phyloP scores from a whole-genome alignment of 208 protist genomes.

The Leishmania gerbilli region DNA sequence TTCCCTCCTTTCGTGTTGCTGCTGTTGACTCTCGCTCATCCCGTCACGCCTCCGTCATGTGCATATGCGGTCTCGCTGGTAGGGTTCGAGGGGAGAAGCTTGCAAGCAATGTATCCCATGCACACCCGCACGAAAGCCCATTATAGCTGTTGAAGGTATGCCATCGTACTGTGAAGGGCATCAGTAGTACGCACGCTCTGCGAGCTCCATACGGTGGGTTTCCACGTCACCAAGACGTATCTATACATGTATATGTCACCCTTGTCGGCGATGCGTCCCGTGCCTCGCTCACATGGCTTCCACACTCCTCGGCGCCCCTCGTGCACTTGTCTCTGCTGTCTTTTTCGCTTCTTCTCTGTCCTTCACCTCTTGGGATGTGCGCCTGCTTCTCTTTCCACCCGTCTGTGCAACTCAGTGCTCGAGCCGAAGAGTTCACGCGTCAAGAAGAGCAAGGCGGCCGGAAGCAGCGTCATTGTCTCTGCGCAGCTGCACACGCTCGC shows the following conservation, averaged over 20 bases:
- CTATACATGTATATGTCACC: constrained; percentile 14
- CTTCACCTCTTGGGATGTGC: not conserved
- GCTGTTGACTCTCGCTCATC: not conserved
- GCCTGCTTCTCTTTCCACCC: not conserved
- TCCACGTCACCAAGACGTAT: not conserved
- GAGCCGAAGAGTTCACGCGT: not conserved
- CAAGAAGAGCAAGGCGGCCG: not conserved
- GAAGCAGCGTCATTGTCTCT: not conserved
- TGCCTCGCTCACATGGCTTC: not conserved
- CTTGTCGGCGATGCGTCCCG: not conserved
- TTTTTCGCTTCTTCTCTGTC: not conserved
- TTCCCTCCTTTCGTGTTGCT: not conserved
- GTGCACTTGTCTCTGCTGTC: not conserved
- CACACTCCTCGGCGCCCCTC: not conserved
- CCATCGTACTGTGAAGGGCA: not conserved
- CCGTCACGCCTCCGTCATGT: not conserved
- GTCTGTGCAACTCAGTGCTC: not conserved
- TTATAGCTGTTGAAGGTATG: not conserved
- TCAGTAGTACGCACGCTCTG: not conserved
- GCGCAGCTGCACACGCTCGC: not conserved
- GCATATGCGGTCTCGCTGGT: not conserved
- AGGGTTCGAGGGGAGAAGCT: not conserved
- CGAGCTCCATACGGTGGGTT: not conserved
- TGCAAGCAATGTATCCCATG: not conserved
- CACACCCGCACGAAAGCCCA: too few relatives aligned